A percentile compares a stretch with the other conserved stretches of the same genome.
phyloP scores from a whole-genome alignment of 345 rosid genomes.

The Dovyalis caffra region DNA sequence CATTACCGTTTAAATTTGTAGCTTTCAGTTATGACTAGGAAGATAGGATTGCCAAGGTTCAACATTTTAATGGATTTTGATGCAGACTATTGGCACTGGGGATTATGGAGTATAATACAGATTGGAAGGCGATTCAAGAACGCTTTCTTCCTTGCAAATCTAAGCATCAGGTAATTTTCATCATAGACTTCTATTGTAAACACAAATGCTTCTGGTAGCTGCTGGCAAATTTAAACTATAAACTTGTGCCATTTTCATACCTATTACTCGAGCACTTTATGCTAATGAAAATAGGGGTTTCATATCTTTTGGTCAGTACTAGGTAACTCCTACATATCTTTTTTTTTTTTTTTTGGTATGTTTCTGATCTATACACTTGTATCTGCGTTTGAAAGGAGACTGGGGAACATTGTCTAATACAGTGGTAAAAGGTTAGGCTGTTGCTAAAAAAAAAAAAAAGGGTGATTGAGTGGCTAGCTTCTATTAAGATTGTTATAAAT shows the following conservation, averaged over 20 bases:
- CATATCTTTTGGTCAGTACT: background rate
- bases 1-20: background rate
- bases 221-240: background rate
- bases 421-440: background rate
- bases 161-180: slow-evolving; percentile 75
- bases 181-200: background rate
- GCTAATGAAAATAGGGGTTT: slow-evolving; percentile 3
- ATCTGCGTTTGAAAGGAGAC: background rate
- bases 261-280: slow-evolving; percentile 1
- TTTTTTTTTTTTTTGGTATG: background rate
- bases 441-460: background rate
- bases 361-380: background rate
- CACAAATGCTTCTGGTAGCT: background rate
- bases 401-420: background rate
- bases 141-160: slow-evolving; percentile 96
- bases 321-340: background rate
- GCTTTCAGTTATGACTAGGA: background rate
- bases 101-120: slow-evolving; percentile 79
- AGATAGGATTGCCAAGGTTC: slow-evolving; percentile 6
- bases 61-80: slow-evolving; percentile 10
- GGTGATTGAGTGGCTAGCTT: background rate
- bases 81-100: slow-evolving; percentile 86
- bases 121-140: slow-evolving; percentile 91
- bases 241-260: background rate
- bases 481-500: background rate